A percentile compares a stretch with the other conserved stretches of the same genome.
Conservation (phyloP, 768 basidiomycete genomes). For the Cytidiella melzeri region DNA sequence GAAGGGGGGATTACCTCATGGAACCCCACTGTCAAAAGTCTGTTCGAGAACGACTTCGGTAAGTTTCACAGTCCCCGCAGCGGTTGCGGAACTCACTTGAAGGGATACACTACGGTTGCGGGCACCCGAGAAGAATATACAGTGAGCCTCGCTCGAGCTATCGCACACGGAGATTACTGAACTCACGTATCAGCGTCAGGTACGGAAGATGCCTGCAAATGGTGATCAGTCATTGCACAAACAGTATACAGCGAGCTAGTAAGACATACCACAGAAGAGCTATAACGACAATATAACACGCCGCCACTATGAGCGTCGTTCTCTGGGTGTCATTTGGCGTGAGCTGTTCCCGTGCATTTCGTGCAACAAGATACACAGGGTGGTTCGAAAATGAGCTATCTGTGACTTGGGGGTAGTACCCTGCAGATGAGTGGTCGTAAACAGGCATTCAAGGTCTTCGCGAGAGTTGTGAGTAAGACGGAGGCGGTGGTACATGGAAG, state of each 20-base stretch:
- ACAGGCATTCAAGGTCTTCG: constrained; percentile 10
- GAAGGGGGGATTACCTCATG: constrained; percentile 54
- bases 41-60: constrained; percentile 23
- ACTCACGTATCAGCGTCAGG: constrained; percentile 68
- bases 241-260: neutral
- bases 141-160: neutral
- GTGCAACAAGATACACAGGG: constrained; percentile 18
- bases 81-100: constrained; percentile 58
- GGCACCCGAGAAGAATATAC: too few species aligned
- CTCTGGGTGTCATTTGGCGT: constrained; percentile 69
- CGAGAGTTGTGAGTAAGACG: neutral
- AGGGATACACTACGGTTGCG: constrained; percentile 87
- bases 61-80: constrained; percentile 1
- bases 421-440: neutral
- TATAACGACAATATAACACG: constrained; percentile 65
- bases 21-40: constrained; percentile 81
- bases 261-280: constrained; percentile 64
- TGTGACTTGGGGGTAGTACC: neutral
- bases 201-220: constrained; percentile 67
- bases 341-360: constrained; percentile 27
- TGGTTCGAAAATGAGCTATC: constrained; percentile 16
- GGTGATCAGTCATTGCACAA: neutral
- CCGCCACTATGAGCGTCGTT: constrained; percentile 76
- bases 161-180: neutral
- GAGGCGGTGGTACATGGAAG: constrained; percentile 3